Base-by-base conservation (phyloP, 1,284 basidiomycete species). In the Boletus austroedulis region DNA sequence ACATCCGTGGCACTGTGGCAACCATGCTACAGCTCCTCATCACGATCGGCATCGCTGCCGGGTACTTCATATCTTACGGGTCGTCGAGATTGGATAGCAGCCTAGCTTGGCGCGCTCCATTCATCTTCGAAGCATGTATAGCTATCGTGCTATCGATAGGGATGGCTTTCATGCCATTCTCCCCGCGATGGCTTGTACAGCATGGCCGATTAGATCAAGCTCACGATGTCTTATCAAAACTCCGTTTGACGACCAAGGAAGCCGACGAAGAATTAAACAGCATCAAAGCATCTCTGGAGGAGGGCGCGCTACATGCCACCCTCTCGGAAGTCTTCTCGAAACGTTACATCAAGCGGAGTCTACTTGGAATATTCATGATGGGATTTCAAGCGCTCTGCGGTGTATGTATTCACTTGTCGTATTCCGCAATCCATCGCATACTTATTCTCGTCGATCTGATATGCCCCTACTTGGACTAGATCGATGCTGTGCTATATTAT, bases 31-130 rank as follows among this genome's bases (percentile, higher is more conserved):
- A 82, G 63, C 72, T 81, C 9, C 72, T 80, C 45, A 76, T 78
- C 56, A 78, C 78, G 2, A 62, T 79, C 36, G 81, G 80, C 14
- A 74, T 81, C 41, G 74, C 77, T 24, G 56, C 70, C 53, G 82
- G 80, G 1, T 84, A 80, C 62, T 83, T 84, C 61, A 73, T 80
- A 28, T 79, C 78, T 58, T 84, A 80, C 46, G 78, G 75, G 3
- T 76, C 76, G 8, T 76, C 78, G 28, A 72, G 70, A 45, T 58
- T 78, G 23, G 53, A 63, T 2, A 70, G 64, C 31, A 76, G 74
- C 36, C 62, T 84, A 23, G 76, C 80, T 9, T 84, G 81, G 81
- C 74, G 81, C 4, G 65, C 77, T 15, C 80, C 81, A 0, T 78
- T 82, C 57, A 74, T 76, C 23, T 56, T 81, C 24, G 78, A 82